These are phyloP conservation scores for Pseudogymnoascus sp. DNA, from an alignment of 2,329 filamentous ascomycete genomes.

Conservation along the genomic window DNA sequence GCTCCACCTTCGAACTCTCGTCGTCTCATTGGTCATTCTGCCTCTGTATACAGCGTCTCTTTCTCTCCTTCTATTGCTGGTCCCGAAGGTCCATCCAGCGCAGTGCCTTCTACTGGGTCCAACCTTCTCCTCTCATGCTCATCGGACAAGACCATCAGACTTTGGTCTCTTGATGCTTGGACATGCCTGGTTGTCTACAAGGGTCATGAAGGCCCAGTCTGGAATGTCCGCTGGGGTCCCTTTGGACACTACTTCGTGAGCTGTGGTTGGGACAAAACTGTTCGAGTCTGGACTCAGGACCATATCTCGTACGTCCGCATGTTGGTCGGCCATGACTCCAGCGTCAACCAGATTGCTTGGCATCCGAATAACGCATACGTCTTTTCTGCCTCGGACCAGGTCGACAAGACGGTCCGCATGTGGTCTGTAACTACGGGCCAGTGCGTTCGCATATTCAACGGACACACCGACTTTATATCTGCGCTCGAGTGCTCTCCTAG, in stretches of 20 bases:
- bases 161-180: slow-evolving; percentile 92
- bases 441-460: slow-evolving; percentile 84
- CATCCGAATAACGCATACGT: slow-evolving; percentile 91
- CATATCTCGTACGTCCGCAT: slow-evolving; percentile 83
- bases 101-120: slow-evolving; percentile 43
- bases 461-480: slow-evolving; percentile 81
- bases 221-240: slow-evolving; percentile 82
- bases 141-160: slow-evolving; percentile 76
- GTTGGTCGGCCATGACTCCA: slow-evolving; percentile 85
- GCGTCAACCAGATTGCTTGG: slow-evolving; percentile 87
- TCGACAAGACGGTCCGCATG: slow-evolving; percentile 89
- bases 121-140: slow-evolving; percentile 82
- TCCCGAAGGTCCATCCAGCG: slow-evolving; percentile 20
- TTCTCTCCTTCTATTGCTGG: slow-evolving; percentile 53
- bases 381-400: slow-evolving; percentile 82
- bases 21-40: slow-evolving; percentile 77
- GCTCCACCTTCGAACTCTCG: slow-evolving; percentile 63
- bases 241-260: slow-evolving; percentile 93
- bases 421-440: slow-evolving; percentile 87
- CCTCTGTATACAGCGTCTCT: slow-evolving; percentile 78
- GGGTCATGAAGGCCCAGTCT: slow-evolving; percentile 82
- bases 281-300: slow-evolving; percentile 86
- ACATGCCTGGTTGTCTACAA: slow-evolving; percentile 91
- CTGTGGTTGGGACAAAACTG: slow-evolving; percentile 80
- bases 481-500: slow-evolving; percentile 78